Conservation (phyloP, 2,329 filamentous ascomycete species). For the Arthrinium puccinioides region DNA sequence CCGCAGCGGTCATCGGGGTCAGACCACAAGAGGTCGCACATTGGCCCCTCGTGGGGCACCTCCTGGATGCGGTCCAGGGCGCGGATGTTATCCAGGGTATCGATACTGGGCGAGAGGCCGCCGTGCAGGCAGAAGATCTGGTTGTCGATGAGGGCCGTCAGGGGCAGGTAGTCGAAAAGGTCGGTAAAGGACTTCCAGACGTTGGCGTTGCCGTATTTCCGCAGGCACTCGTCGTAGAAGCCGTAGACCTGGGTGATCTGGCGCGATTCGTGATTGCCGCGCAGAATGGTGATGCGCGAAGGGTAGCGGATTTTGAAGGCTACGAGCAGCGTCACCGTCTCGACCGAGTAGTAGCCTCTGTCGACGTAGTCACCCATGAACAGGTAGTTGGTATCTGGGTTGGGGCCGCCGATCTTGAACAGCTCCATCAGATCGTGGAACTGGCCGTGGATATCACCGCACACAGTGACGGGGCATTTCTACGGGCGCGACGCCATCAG, state of each 20-base stretch:
- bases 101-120: conserved; percentile 90
- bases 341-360: conserved; percentile 95
- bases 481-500: conserved; percentile 30
- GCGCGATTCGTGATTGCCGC: conserved; percentile 91
- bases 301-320: conserved; percentile 97
- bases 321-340: conserved; percentile 90
- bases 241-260: conserved; percentile 97
- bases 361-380: conserved; percentile 99
- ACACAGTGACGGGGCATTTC: conserved; percentile 99
- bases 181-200: conserved; percentile 98
- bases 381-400: conserved; percentile 97
- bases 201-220: conserved; percentile 94
- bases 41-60: conserved; percentile 94
- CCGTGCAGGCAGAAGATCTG: conserved; percentile 99
- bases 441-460: conserved; percentile 97
- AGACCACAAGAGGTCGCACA: conserved; percentile 97
- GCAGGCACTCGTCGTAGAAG: conserved; percentile 94
- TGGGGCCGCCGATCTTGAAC: conserved; percentile 97
- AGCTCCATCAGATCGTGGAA: conserved; percentile 99
- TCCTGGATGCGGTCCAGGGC: conserved; percentile 95
- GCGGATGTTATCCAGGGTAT: conserved; percentile 91
- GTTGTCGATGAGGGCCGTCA: conserved; percentile 96
- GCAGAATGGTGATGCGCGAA: conserved; percentile 91
- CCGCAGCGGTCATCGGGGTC: conserved; percentile 95
- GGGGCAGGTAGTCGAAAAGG: conserved; percentile 94